phyloP scores from a whole-genome alignment of 2,329 filamentous ascomycete species.

The Pseudocercospora crystallina region DNA sequence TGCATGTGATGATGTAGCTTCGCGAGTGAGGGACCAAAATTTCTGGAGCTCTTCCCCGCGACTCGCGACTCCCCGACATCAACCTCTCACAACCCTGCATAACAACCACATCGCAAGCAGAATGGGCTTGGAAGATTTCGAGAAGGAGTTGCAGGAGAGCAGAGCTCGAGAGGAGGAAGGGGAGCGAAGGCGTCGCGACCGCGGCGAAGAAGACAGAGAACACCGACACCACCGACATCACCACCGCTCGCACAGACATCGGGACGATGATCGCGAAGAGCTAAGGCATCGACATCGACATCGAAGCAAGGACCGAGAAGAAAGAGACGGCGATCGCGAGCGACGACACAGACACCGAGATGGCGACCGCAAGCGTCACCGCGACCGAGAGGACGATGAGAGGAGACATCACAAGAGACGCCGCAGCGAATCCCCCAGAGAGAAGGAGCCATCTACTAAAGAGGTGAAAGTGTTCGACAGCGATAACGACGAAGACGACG shows the following conservation, averaged over 20 bases:
- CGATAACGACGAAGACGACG: conserved; percentile 49
- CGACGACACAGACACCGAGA: conserved; percentile 42
- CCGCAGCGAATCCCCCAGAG: conserved; percentile 34
- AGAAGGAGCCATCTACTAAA: conserved; percentile 29
- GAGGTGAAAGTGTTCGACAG: conserved; percentile 35
- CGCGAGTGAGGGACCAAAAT: conserved; percentile 2
- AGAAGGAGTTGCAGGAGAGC: conserved; percentile 69
- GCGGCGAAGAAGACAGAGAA: conserved; percentile 35
- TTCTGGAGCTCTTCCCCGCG: conserved; percentile 1
- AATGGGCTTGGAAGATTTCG: conserved; percentile 65
- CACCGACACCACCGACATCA: conserved; percentile 36
- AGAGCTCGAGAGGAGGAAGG: conserved; percentile 54
- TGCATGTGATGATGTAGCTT: not conserved
- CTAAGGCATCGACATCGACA: conserved; percentile 42
- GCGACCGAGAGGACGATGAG: conserved; percentile 45
- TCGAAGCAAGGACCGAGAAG: conserved; percentile 36
- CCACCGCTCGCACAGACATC: conserved; percentile 44
- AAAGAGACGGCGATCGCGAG: conserved; percentile 47
- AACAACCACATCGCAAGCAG: too few species aligned
- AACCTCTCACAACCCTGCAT: too few species aligned
- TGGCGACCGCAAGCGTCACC: conserved; percentile 42
- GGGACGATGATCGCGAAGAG: conserved; percentile 18
- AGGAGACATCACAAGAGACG: conserved; percentile 29
- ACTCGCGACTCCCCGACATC: too few species aligned
- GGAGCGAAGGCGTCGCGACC: conserved; percentile 55